Evolutionary conservation across 1,139 yeast species (phyloP).

Genomic region (Hanseniaspora uvarum): DNA sequence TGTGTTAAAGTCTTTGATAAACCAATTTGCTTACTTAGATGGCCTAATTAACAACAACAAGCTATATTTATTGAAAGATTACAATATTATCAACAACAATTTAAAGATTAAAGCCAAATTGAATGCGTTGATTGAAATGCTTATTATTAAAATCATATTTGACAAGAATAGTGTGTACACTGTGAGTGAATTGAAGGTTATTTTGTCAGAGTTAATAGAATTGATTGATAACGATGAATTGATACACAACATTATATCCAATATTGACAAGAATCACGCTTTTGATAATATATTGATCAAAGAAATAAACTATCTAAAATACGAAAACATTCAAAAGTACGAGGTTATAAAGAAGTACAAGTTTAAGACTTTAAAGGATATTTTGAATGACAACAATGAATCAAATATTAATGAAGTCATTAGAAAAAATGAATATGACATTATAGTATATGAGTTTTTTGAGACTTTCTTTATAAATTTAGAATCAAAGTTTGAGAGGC

Average conservation of each 20-base stretch:
- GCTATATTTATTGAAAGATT: conserved; percentile 5
- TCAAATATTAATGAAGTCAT: neutral
- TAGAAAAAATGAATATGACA: conserved; percentile 1
- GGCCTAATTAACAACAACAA: neutral
- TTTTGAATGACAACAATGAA: neutral
- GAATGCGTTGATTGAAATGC: neutral
- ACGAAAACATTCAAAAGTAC: conserved; percentile 1
- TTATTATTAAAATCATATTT: neutral
- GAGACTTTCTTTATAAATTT: neutral
- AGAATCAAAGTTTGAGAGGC: neutral
- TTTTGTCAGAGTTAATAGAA: neutral
- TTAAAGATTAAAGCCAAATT: neutral
- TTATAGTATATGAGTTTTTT: conserved; percentile 7
- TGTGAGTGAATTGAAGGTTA: neutral
- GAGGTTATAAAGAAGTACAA: conserved; percentile 11
- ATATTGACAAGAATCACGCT: neutral
- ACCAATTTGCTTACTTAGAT: neutral
- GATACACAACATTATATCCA: neutral
- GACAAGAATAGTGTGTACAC: neutral
- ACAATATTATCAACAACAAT: neutral
- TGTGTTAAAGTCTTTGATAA: conserved; percentile 3
- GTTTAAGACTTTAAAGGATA: conserved; percentile 11
- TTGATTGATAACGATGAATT: neutral
- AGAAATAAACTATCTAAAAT: conserved; percentile 3
- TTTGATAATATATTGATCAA: conserved; percentile 4